phyloP scores from a whole-genome alignment of 129 eudicot species.

The Helianthus annuus region HanXRQr2.0-SUNRISE NC_035448.2:99617769-99618268 shows the following conservation, averaged over 20 bases:
- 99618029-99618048: constrained; percentile 79
- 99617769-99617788: constrained; percentile 13
- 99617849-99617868: constrained; percentile 66
- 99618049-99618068: constrained; percentile 80
- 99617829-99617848: constrained; percentile 63
- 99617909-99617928: background rate
- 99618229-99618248: constrained; percentile 50
- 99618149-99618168: constrained; percentile 11
- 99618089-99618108: constrained; percentile 58
- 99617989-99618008: constrained; percentile 74
- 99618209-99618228: constrained; percentile 94
- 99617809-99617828: constrained; percentile 54
- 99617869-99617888: constrained; percentile 59
- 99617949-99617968: background rate
- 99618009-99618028: constrained; percentile 79
- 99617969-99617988: constrained; percentile 33
- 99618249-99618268: constrained; percentile 4
- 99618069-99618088: constrained; percentile 71
- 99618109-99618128: background rate
- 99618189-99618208: constrained; percentile 75
- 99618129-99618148: too few relatives aligned
- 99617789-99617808: constrained; percentile 42
- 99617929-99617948: background rate
- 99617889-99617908: constrained; percentile 70
- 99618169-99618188: constrained; percentile 48